Conservation (phyloP, 2,329 filamentous ascomycete species). For the Colletotrichum aenigma region DNA sequence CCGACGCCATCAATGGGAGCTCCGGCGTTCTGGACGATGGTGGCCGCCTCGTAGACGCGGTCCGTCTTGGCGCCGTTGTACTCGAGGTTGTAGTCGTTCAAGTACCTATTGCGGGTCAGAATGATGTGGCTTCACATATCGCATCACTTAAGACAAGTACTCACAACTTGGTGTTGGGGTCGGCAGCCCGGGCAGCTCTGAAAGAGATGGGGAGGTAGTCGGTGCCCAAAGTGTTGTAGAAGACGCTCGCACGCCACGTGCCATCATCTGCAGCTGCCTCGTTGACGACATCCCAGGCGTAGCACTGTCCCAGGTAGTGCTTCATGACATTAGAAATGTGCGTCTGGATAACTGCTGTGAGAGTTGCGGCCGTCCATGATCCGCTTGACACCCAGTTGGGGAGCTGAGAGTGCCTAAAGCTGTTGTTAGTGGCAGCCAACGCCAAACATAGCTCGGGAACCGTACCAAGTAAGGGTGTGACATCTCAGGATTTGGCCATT, state of each 20-base stretch:
- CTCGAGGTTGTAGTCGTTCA: conserved; percentile 66
- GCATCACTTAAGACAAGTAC: background rate
- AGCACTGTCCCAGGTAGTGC: conserved; percentile 50
- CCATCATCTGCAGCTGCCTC: conserved; percentile 50
- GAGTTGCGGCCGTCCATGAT: conserved; percentile 9
- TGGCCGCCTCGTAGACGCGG: conserved; percentile 36
- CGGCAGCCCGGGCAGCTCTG: conserved; percentile 47
- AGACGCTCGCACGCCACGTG: conserved; percentile 48
- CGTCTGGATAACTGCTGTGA: conserved; percentile 47
- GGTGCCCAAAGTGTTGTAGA: conserved; percentile 51
- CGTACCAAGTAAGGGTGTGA: conserved; percentile 62
- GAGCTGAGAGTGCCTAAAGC: conserved; percentile 24
- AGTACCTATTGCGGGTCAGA: conserved; percentile 41
- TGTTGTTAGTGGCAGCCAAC: background rate
- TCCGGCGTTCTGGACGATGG: conserved; percentile 37
- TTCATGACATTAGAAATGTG: conserved; percentile 52
- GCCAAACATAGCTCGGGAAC: conserved; percentile 10
- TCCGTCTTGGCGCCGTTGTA: conserved; percentile 37
- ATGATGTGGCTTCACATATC: background rate
- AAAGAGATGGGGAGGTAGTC: conserved; percentile 57
- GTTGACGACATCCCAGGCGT: conserved; percentile 58
- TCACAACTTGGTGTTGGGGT: conserved; percentile 53
- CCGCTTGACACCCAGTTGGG: conserved; percentile 25
- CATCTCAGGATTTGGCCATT: conserved; percentile 63
- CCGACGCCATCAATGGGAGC: conserved; percentile 58